Evolutionary conservation across 208 protist genomes (phyloP), one percentile per base, ranked within the genome.

Genomic region (Trypanosoma mega): DNA sequence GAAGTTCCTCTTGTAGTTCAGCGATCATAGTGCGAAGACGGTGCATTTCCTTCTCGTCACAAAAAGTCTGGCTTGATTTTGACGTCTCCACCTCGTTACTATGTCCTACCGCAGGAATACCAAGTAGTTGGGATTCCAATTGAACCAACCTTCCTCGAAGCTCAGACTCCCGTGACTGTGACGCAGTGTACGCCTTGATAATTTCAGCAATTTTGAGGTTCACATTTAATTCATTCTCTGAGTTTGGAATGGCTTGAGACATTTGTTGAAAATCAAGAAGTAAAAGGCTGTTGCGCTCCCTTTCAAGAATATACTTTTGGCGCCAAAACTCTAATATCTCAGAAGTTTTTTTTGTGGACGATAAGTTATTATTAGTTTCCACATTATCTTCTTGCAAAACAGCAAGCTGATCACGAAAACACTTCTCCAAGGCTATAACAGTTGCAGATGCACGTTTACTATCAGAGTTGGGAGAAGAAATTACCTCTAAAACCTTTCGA

Each of bases 371-470:
- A 30, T 9, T 7, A n/a, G 44, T 16, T 23, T 45, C 26, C 8
- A 50, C 21, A 30, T 41, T 27, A 12, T 65, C 48, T 7, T 20
- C 2, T 9, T 24, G 5, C 7, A 65, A 36, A 3, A 37, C 29
- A 3, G 26, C 27, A 11, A 65, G 2, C 45, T 65, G 59, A 29
- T 65, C 59, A 34, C 36, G 48, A 65, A 65, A 27, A 37, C 59
- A 57, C 24, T 41, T 65, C 29, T 65, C 49, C 18, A 65, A 39
- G 7, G 59, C 31, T 21, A 57, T 9, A 56, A 56, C 23, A 24
- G 34, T 56, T 26, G 34, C 39, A 16, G 39, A 29, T 31, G 30
- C 33, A 16, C 21, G 44, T 21, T 6, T 49, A 4, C 20, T 36
- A 37, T 55, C 49, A 27, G 23, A n/a, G 30, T 1, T 14, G 2